Conservation (phyloP, 108 stramenopile species). For the Fistulifera solaris region DNA sequence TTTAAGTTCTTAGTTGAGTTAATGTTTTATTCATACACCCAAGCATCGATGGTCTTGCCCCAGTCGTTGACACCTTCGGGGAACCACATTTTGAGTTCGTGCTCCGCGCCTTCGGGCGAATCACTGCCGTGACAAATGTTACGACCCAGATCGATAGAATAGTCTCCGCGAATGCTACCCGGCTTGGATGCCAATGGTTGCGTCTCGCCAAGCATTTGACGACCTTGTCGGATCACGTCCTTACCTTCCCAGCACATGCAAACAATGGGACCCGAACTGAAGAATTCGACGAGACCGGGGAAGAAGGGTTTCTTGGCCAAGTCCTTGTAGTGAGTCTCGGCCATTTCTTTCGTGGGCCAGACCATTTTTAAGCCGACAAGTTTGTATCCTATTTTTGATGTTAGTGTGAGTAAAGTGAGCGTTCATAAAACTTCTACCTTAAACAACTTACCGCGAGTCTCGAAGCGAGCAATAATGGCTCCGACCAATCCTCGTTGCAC, state of each 20-base stretch:
- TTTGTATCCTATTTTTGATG: no score
- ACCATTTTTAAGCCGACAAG: constrained; percentile 89
- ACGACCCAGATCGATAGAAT: constrained; percentile 72
- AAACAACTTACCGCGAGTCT: no score
- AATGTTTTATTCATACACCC: constrained; percentile 55
- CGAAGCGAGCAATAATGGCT: constrained; percentile 90
- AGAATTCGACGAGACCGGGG: constrained; percentile 84
- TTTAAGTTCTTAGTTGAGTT: no score
- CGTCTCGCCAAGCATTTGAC: constrained; percentile 88
- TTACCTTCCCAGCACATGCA: constrained; percentile 59
- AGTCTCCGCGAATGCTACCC: constrained; percentile 78
- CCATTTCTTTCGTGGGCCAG: constrained; percentile 81
- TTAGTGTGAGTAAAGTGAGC: no score
- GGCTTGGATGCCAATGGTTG: constrained; percentile 69
- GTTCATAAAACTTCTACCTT: no score
- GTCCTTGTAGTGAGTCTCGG: constrained; percentile 87
- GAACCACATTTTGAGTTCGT: constrained; percentile 85
- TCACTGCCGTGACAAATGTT: constrained; percentile 68
- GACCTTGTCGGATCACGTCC: constrained; percentile 72
- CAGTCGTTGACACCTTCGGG: constrained; percentile 82
- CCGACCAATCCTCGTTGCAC: constrained; percentile 92
- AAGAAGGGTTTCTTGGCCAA: constrained; percentile 89
- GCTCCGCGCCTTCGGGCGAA: constrained; percentile 61
- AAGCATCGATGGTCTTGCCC: constrained; percentile 61
- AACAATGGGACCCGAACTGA: constrained; percentile 87